These are phyloP conservation scores for Bauhinia variegata DNA, from an alignment of 306 rosid genomes.

Conservation along the genomic window DNA sequence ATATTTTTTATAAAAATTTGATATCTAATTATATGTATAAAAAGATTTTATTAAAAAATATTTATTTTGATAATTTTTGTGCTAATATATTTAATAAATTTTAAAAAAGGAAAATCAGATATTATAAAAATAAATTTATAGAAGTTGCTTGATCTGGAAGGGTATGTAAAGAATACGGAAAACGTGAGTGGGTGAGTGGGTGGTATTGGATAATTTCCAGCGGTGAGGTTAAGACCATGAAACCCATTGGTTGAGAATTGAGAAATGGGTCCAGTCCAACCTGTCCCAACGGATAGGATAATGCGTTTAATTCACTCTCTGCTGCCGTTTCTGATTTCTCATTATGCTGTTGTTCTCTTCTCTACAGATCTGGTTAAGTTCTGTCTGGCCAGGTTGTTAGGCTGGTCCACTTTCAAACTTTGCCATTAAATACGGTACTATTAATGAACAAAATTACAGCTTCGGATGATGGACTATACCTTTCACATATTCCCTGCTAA, in stretches of 20 bases:
- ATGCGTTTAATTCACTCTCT: background rate
- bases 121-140: no score
- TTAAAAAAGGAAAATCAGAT: no score
- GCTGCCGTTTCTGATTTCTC: no score
- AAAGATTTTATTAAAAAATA: no score
- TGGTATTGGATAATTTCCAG: no score
- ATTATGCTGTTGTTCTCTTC: no score
- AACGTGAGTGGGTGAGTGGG: constrained; percentile 20
- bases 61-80: no score
- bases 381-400: constrained; percentile 9
- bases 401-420: constrained; percentile 8
- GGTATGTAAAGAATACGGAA: background rate
- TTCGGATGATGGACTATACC: background rate
- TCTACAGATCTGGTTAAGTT: no score
- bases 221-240: constrained; percentile 25
- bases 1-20: no score
- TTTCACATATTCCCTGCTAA: no score
- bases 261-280: constrained; percentile 23
- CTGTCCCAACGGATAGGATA: constrained; percentile 28
- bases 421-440: background rate
- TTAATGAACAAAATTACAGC: background rate
- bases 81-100: no score
- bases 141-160: background rate
- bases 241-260: constrained; percentile 12
- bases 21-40: no score